Conservation (phyloP, 2,329 filamentous ascomycete species). For the Pseudogymnoascus sp. region DNA sequence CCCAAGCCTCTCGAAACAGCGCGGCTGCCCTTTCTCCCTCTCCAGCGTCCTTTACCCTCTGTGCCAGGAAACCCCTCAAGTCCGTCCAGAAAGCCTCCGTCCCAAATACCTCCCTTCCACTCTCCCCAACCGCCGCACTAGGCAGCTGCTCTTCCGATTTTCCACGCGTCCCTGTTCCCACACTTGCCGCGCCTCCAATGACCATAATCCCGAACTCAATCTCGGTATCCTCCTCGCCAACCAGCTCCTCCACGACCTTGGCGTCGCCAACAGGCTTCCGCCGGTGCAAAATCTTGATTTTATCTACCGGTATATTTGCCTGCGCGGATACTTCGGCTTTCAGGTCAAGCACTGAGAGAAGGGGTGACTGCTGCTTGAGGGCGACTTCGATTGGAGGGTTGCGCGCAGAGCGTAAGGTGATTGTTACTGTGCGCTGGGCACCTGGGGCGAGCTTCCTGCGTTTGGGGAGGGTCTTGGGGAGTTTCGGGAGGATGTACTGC, state of each 20-base stretch:
- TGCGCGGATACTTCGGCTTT: constrained; percentile 62
- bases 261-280: constrained; percentile 78
- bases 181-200: constrained; percentile 59
- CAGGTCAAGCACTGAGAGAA: constrained; percentile 71
- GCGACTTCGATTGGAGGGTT: constrained; percentile 64
- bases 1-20: constrained; percentile 68
- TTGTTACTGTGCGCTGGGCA: constrained; percentile 45
- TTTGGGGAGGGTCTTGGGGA: constrained; percentile 48
- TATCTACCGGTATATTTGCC: constrained; percentile 59
- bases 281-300: constrained; percentile 78
- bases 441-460: constrained; percentile 41
- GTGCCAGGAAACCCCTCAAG: constrained; percentile 70
- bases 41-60: constrained; percentile 66
- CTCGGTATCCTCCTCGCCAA: constrained; percentile 47
- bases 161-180: constrained; percentile 21
- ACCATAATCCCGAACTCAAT: constrained; percentile 86
- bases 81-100: constrained; percentile 81
- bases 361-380: constrained; percentile 54
- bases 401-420: constrained; percentile 69
- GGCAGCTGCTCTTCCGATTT: constrained; percentile 29
- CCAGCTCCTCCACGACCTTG: constrained; percentile 68
- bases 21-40: constrained; percentile 56
- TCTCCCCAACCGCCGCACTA: constrained; percentile 41
- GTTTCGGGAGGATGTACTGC: constrained; percentile 64
- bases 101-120: constrained; percentile 51